phyloP scores from a whole-genome alignment of 2,329 filamentous ascomycete genomes.

The Pseudovirgaria hyperparasitica region DNA sequence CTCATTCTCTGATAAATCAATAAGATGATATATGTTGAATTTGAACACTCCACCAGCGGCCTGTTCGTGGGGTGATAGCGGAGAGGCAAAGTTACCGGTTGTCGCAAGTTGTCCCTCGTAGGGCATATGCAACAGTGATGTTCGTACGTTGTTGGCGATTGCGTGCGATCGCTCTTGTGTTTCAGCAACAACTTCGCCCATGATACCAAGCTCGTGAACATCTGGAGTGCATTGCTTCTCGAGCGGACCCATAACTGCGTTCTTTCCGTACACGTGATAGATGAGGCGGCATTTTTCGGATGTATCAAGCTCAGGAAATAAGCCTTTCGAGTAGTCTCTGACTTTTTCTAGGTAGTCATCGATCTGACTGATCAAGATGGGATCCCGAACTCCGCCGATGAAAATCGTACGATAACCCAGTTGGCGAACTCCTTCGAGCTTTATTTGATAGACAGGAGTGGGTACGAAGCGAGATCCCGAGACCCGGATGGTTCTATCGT shows the following conservation, averaged over 20 bases:
- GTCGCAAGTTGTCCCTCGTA: constrained; percentile 42
- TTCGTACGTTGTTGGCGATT: constrained; percentile 28
- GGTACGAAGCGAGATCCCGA: constrained; percentile 24
- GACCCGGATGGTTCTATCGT: constrained; percentile 26
- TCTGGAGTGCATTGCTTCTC: constrained; percentile 10
- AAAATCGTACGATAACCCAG: constrained; percentile 8
- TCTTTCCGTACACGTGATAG: constrained; percentile 33
- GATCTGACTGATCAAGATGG: constrained; percentile 9
- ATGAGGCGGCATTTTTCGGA: constrained; percentile 2
- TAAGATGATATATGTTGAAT: constrained; percentile 39
- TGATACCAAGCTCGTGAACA: constrained; percentile 35
- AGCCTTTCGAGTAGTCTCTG: constrained; percentile 2
- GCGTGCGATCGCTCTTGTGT: constrained; percentile 33
- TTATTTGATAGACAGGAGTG: constrained; percentile 7
- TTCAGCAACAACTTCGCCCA: constrained; percentile 34
- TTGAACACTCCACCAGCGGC: constrained; percentile 7
- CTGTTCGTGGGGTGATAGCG: constrained; percentile 1
- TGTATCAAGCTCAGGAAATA: constrained; percentile 3
- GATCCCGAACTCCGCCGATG: constrained; percentile 8
- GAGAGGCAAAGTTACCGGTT: constrained; percentile 36
- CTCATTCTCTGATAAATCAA: constrained; percentile 28
- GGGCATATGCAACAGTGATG: constrained; percentile 32
- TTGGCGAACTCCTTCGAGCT: constrained; percentile 7
- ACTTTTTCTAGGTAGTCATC: constrained; percentile 8
- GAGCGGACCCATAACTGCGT: constrained; percentile 18